Percentiles rank a stretch among this genome's conserved stretches.
phyloP scores from a whole-genome alignment of 257 asterid genomes.

The Solanum arcanum region DNA sequence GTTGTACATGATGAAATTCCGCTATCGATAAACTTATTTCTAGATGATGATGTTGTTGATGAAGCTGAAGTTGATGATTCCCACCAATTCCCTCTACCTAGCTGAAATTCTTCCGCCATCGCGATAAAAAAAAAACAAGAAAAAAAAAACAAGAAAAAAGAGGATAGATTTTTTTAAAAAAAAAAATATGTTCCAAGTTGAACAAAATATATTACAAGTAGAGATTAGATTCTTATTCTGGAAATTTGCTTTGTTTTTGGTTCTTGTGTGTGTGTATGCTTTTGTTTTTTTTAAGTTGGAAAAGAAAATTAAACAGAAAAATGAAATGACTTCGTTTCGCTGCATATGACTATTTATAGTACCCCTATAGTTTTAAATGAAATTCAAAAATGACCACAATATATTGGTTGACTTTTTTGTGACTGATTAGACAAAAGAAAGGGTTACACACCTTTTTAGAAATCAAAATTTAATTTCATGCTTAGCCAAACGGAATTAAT shows the following conservation, averaged over 20 bases:
- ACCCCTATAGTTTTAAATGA: neutral
- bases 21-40: constrained; percentile 33
- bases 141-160: neutral
- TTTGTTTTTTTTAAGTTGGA: neutral
- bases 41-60: constrained; percentile 16
- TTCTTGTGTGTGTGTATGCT: neutral
- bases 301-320: constrained; percentile 9
- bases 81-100: constrained; percentile 84
- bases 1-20: constrained; percentile 7
- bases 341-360: constrained; percentile 51
- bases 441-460: constrained; percentile 13
- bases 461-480: constrained; percentile 39
- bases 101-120: constrained; percentile 72
- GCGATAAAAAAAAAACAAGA: neutral
- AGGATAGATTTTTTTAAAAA: neutral
- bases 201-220: neutral
- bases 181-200: neutral
- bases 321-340: constrained; percentile 37
- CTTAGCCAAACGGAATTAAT: constrained; percentile 6
- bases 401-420: constrained; percentile 55
- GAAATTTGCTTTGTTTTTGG: neutral
- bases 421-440: constrained; percentile 43
- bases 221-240: neutral
- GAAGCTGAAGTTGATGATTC: constrained; percentile 19
- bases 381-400: constrained; percentile 22